A percentile compares a stretch with the other conserved stretches of the same genome.
These are phyloP conservation scores for Carex scoparia DNA, from an alignment of 176 grass and related monocot species.

Conservation along the genomic window DNA sequence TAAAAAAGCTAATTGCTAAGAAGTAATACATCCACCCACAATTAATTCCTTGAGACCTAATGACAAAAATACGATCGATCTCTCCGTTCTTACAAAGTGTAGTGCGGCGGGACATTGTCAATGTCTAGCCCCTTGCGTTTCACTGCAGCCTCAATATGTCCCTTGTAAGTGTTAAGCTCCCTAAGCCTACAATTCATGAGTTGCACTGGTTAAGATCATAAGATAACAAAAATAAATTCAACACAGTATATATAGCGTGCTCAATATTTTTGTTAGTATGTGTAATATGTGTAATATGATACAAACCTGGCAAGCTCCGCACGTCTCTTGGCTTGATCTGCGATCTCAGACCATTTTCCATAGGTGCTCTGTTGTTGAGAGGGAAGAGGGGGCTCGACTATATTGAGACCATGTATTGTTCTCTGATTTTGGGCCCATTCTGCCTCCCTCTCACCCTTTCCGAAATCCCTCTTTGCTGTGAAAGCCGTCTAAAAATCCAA, in stretches of 20 bases:
- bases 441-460: conserved; percentile 61
- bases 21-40: not conserved
- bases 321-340: conserved; percentile 68
- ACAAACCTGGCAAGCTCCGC: conserved; percentile 71
- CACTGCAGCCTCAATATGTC: conserved; percentile 37
- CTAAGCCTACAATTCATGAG: conserved; percentile 32
- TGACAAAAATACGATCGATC: not conserved
- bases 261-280: not conserved
- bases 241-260: not conserved
- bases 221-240: not conserved
- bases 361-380: conserved; percentile 45
- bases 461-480: conserved; percentile 51
- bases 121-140: conserved; percentile 54
- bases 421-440: conserved; percentile 74
- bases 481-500: conserved; percentile 54
- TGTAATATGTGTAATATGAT: not conserved
- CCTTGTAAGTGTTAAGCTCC: conserved; percentile 51
- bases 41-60: too few relatives aligned
- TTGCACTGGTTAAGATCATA: not conserved
- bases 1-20: not conserved
- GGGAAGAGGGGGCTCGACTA: conserved; percentile 19
- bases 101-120: conserved; percentile 39
- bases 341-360: conserved; percentile 68
- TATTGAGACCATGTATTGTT: conserved; percentile 50
- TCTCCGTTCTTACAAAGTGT: conserved; percentile 35